Percentiles rank a stretch among this genome's conserved stretches.
phyloP scores from a whole-genome alignment of 2,329 filamentous ascomycete species.

The Whalleya microplaca region DNA sequence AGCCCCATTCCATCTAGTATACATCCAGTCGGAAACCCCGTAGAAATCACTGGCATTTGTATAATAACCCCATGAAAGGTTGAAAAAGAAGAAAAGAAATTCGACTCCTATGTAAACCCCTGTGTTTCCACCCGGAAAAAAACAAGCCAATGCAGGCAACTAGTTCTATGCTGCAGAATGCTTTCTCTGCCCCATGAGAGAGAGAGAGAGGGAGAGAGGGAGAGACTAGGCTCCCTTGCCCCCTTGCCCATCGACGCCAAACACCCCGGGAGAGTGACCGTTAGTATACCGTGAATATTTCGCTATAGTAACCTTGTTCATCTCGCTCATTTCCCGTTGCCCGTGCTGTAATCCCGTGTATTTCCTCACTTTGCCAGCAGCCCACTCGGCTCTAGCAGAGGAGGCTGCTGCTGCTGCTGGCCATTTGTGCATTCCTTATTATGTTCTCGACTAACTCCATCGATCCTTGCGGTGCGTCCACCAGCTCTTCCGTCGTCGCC shows the following conservation, averaged over 20 bases:
- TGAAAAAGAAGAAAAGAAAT: slow-evolving; percentile 7
- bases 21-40: neutral
- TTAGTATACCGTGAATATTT: neutral
- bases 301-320: slow-evolving; percentile 3
- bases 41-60: neutral
- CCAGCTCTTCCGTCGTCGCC: slow-evolving; percentile 28
- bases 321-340: slow-evolving; percentile 7
- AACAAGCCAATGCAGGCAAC: slow-evolving; percentile 20
- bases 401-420: slow-evolving; percentile 28
- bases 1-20: neutral
- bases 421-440: slow-evolving; percentile 37
- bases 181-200: neutral
- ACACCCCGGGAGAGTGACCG: slow-evolving; percentile 15
- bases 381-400: neutral
- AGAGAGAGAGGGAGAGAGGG: too few species aligned
- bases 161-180: slow-evolving; percentile 13
- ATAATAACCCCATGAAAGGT: neutral
- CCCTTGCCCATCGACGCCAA: slow-evolving; percentile 13
- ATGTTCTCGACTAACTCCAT: slow-evolving; percentile 40
- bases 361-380: neutral
- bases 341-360: neutral
- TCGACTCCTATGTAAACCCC: slow-evolving; percentile 3
- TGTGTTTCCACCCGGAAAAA: slow-evolving; percentile 3
- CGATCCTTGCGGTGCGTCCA: slow-evolving; percentile 39
- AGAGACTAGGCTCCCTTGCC: too few species aligned